Conservation (phyloP, 1,284 basidiomycete species). For the Trichosporon faecale region DNA sequence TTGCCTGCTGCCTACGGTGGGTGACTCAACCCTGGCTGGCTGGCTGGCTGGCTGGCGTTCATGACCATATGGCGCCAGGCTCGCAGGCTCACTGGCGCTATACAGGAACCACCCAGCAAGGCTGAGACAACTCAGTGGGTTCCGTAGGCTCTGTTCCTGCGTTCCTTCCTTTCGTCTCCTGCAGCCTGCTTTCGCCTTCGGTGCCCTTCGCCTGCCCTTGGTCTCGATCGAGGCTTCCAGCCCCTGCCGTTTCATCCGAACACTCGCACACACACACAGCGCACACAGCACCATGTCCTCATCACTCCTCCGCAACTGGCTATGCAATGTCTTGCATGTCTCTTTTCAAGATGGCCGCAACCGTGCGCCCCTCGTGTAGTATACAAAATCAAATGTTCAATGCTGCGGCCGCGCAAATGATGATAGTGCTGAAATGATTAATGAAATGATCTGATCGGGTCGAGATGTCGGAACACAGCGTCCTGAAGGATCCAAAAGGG, state of each 20-base stretch:
- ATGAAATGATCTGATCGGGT: background rate
- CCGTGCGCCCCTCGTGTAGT: background rate
- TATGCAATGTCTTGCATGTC: background rate
- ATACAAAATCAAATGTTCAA: background rate
- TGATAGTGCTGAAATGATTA: background rate
- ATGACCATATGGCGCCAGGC: too few species aligned
- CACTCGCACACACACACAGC: background rate
- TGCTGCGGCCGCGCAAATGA: background rate
- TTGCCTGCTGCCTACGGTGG: too few species aligned
- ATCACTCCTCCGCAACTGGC: background rate
- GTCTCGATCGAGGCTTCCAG: background rate
- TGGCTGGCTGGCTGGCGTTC: too few species aligned
- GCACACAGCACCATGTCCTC: too few species aligned
- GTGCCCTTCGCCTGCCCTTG: background rate
- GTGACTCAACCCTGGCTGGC: background rate
- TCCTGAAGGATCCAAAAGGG: background rate
- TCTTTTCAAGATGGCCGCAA: background rate
- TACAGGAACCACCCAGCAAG: background rate
- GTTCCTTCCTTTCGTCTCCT: constrained; percentile 10
- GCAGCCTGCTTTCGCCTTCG: background rate
- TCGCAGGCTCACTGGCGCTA: too few species aligned
- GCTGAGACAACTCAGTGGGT: constrained; percentile 2
- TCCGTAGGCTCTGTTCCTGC: background rate
- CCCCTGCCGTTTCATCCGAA: constrained; percentile 3
- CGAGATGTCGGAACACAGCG: background rate